These are phyloP conservation scores for Trichosporon coremiiforme DNA, from an alignment of 1,284 basidiomycete genomes.

Conservation along the genomic window DNA sequence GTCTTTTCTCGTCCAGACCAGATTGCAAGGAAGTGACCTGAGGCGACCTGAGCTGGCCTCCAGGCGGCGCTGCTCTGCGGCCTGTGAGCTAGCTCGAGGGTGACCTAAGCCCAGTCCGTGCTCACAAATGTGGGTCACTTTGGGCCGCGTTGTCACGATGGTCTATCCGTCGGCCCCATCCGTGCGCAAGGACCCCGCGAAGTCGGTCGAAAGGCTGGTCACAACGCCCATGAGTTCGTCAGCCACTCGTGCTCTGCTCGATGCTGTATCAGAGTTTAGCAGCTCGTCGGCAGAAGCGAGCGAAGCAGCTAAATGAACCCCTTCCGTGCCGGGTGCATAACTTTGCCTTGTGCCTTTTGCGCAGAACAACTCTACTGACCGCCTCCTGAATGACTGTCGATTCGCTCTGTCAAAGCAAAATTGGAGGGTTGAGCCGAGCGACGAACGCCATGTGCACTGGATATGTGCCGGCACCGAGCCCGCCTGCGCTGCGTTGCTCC, in stretches of 20 bases:
- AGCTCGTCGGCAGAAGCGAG: background rate
- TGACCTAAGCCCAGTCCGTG: background rate
- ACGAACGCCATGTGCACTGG: background rate
- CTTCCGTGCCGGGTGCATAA: constrained; percentile 11
- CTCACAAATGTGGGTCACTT: background rate
- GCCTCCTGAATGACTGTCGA: too few species aligned
- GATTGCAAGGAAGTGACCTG: background rate
- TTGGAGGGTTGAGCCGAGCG: background rate
- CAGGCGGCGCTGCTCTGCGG: too few species aligned
- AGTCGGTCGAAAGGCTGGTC: background rate
- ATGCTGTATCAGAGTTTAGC: background rate
- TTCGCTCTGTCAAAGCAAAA: background rate
- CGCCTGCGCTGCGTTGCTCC: background rate
- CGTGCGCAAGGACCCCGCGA: background rate
- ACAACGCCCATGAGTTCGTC: background rate
- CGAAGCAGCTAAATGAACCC: background rate
- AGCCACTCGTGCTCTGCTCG: background rate
- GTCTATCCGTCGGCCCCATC: background rate
- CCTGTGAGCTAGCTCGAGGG: too few species aligned
- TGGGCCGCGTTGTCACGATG: background rate
- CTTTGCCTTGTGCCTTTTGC: background rate
- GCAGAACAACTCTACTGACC: background rate
- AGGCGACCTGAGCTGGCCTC: background rate
- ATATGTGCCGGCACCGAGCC: background rate
- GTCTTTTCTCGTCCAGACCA: background rate